These are phyloP conservation scores for Catunica adiposa DNA, from an alignment of 2,329 filamentous ascomycete species.

Conservation along the genomic window DNA sequence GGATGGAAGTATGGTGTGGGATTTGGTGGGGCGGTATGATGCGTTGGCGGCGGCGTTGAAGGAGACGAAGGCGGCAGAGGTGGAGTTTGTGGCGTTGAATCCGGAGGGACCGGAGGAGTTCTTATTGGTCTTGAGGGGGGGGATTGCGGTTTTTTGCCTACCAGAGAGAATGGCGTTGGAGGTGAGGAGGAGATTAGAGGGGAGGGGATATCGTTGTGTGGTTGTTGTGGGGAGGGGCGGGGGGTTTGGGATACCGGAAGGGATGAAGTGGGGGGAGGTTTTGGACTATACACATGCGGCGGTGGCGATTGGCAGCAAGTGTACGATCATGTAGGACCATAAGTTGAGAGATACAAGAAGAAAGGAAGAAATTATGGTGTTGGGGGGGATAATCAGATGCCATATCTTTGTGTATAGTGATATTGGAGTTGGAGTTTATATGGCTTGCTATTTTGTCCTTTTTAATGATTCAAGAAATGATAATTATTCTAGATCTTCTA, in stretches of 20 bases:
- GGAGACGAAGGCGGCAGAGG: conserved; percentile 3
- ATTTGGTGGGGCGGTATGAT: conserved; percentile 9
- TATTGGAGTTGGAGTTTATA: neutral
- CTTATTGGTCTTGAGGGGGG: conserved; percentile 6
- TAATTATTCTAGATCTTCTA: neutral
- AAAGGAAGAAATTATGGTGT: neutral
- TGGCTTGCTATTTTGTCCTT: neutral
- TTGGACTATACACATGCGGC: conserved; percentile 13
- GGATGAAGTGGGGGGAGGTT: conserved; percentile 9
- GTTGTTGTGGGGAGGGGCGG: conserved; percentile 9
- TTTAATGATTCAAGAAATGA: neutral
- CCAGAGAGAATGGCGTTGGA: conserved; percentile 10
- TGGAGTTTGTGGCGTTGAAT: conserved; percentile 13
- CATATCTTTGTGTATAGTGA: neutral
- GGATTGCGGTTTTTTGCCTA: conserved; percentile 10
- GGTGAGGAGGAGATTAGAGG: conserved; percentile 7
- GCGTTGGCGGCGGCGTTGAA: conserved; percentile 10
- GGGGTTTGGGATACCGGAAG: conserved; percentile 9
- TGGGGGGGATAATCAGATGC: neutral
- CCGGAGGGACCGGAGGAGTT: conserved; percentile 11
- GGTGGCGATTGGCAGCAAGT: conserved; percentile 12
- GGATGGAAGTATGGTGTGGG: conserved; percentile 8
- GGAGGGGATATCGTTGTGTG: conserved; percentile 6
- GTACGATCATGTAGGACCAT: conserved; percentile 11
- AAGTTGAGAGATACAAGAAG: too few species aligned